These are phyloP conservation scores for Lactifluus echinatus DNA, from an alignment of 768 basidiomycete genomes.

Conservation along the genomic window DNA sequence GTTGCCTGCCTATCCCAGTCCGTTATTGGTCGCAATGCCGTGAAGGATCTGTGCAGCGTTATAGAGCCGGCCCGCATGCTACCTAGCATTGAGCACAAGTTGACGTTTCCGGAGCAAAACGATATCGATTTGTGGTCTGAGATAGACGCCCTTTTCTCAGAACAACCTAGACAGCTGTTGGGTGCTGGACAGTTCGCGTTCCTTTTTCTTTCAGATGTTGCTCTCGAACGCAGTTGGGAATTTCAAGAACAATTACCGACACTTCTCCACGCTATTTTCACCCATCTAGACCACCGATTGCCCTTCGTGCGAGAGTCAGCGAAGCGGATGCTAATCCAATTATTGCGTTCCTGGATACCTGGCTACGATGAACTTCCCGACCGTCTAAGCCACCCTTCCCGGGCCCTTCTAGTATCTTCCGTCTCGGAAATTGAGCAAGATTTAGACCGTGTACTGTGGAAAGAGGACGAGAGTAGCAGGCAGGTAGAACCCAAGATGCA, in stretches of 20 bases:
- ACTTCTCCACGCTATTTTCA: conserved; percentile 72
- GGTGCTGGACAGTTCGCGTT: conserved; percentile 86
- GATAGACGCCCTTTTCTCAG: conserved; percentile 66
- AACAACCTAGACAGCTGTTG: conserved; percentile 58
- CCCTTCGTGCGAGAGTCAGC: conserved; percentile 62
- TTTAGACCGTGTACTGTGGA: conserved; percentile 55
- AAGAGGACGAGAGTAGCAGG: conserved; percentile 51
- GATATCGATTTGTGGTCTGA: conserved; percentile 76
- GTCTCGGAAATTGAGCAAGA: conserved; percentile 52
- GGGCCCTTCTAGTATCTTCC: conserved; percentile 40
- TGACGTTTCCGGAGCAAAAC: conserved; percentile 48
- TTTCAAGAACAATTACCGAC: conserved; percentile 57
- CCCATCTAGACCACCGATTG: conserved; percentile 72
- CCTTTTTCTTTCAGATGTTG: conserved; percentile 72
- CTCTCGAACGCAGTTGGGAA: conserved; percentile 71
- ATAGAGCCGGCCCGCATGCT: conserved; percentile 83
- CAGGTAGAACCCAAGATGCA: conserved; percentile 61
- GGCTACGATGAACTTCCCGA: conserved; percentile 69
- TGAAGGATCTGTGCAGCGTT: conserved; percentile 76
- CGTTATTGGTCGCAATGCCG: conserved; percentile 58
- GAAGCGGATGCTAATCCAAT: conserved; percentile 74
- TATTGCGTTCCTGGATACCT: conserved; percentile 74
- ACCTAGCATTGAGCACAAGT: conserved; percentile 63
- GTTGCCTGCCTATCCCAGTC: conserved; percentile 80
- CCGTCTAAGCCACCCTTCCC: conserved; percentile 39